Base-by-base conservation (phyloP, 768 basidiomycete species). In the Lactarius trivialis region DNA sequence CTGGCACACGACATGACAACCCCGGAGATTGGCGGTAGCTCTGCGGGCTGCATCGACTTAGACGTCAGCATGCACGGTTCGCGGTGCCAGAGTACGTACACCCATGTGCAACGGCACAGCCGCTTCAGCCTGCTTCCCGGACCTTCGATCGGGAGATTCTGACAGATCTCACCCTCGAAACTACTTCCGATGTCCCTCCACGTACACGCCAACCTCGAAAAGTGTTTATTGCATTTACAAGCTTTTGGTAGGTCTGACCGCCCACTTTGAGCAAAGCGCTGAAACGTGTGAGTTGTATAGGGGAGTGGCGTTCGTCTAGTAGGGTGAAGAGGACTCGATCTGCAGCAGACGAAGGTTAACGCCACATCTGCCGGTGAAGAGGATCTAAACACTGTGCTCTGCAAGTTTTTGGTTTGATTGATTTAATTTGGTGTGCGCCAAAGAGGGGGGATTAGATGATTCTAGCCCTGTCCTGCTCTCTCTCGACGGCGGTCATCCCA, bases 161-260 rank as follows among this genome's bases (percentile, higher is more conserved):
- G 39, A 33, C 19, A 55, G 63, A 64, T 64, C 58, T 60, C 53
- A 60, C 58, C 58, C 63, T 64, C 63, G 63, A 64, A 48, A 48
- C 45, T 64, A 34, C 58, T 37, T 58, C 43, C 63, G 63, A 64
- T 64, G 63, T 60, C 54, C 63, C 63, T 60, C 56, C 63, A 7
- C 48, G 45, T 21, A 33, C 32, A 32, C 7, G 33, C 24, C 54
- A 21, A 60, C 32, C 62, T 63, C 53, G 48, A 64, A 64, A 64
- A 55, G 63, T 60, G 34, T 60, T 64, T 64, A 64, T 64, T 64
- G 58, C 54, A 60, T 55, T 59, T 60, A 19, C 58, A 26, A 26
- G 36, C 43, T 45, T 58, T 57, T 53, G 50, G 17, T n/a, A 26
- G 41, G n/a, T 32, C 28, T 37, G 52, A 17, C 56, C 37, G 61